Percentiles rank a stretch among this genome's conserved stretches.
These are phyloP conservation scores for Ophiognomonia clavigignenti-juglandacearum DNA, from an alignment of 2,329 filamentous ascomycete species.

Conservation along the genomic window DNA sequence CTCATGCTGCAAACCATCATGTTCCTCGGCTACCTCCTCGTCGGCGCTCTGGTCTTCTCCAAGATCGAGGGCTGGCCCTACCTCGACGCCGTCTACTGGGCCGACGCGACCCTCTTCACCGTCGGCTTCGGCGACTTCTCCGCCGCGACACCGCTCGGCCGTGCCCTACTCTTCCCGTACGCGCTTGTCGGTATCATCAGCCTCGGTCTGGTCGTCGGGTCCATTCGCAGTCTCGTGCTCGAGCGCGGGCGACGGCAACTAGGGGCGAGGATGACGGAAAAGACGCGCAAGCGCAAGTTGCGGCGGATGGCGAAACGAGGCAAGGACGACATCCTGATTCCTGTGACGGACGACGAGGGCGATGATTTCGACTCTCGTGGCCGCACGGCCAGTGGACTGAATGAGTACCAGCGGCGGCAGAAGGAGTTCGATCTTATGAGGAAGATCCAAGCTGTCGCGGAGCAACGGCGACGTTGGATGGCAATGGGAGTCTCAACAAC, in stretches of 20 bases:
- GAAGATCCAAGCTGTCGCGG: conserved; percentile 64
- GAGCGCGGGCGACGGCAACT: conserved; percentile 52
- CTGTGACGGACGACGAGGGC: conserved; percentile 31
- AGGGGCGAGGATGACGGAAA: conserved; percentile 55
- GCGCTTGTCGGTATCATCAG: conserved; percentile 80
- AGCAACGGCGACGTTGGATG: conserved; percentile 66
- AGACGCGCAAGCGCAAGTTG: conserved; percentile 47
- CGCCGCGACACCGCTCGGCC: conserved; percentile 47
- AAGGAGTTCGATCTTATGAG: conserved; percentile 79
- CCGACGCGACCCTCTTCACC: conserved; percentile 65
- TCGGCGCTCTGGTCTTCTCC: conserved; percentile 73
- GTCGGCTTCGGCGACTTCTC: conserved; percentile 57
- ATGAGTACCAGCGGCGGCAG: conserved; percentile 57
- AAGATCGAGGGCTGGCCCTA: conserved; percentile 70
- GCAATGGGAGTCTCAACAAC: conserved; percentile 63
- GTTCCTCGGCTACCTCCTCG: conserved; percentile 74
- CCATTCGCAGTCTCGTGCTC: conserved; percentile 63
- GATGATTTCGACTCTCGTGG: conserved; percentile 18
- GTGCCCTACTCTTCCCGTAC: conserved; percentile 76
- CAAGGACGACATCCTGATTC: conserved; percentile 43
- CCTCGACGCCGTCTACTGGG: conserved; percentile 75
- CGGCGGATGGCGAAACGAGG: conserved; percentile 40
- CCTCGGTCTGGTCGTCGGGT: conserved; percentile 76
- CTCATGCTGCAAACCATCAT: conserved; percentile 87
- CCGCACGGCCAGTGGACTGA: conserved; percentile 19